Evolutionary conservation across 106 monocot species (phyloP), one percentile per base, ranked within the genome.

Genomic region (Dendrobium nobile): DNA sequence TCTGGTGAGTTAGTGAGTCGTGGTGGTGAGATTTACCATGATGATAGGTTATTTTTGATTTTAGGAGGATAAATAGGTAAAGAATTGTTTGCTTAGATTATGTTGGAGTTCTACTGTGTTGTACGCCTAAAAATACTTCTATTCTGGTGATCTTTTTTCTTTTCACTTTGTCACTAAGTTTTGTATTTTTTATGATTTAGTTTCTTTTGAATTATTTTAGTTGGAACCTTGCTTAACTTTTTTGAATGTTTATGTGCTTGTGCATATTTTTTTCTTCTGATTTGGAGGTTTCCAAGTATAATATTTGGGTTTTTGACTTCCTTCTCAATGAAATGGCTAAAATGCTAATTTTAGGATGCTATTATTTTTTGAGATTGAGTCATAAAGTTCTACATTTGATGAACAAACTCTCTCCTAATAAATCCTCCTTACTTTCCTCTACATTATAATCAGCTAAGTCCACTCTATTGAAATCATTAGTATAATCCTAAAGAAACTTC

Each of bases 301-400:
- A 7, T 72, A 40, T 72, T 72, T 72, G 33, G 37, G 5, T 33
- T 28, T 72, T 9, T 15, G 15, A 37, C 4, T 9, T 72, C 33
- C 4, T 72, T 72, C 72, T 74, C 2, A 10, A 42, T 73, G 79
- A 54, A 72, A 93, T 96, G 93, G 89, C 87, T 75, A 80, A 42
- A 64, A 19, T 43, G 51, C 31, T 37, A 70, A 84, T 18, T 48
- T 15, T 54, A 77, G 22, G 13, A 84, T 85, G 24, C 82, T 82
- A 31, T 81, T 88, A 51, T 87, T 83, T 78, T 77, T 99, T 37
- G 85, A 95, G 64, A 79, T 99, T 61, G 92, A 91, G 43, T 18
- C 54, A 1, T 80, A 79, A 54, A 73, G 77, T 79, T 91, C 87
- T 78, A 33, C 11, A 47, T 79, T 82, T 13, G 87, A 83, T 54